Base-by-base conservation (phyloP, 2,329 filamentous ascomycete genomes). In the Cytospora mali region DNA sequence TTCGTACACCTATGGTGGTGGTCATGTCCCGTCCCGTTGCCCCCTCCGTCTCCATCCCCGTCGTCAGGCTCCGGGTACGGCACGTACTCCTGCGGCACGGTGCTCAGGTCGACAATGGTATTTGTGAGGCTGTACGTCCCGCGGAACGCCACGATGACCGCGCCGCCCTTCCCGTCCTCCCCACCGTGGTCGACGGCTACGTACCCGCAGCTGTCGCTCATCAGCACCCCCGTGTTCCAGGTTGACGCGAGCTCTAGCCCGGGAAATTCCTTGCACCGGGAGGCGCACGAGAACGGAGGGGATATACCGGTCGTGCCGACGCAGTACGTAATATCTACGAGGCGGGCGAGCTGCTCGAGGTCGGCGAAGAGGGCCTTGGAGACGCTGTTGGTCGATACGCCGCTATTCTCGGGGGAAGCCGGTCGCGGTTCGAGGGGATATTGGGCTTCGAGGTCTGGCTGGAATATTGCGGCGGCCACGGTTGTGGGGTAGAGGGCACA, bases 301-400 rank as follows among this genome's bases (percentile, higher is more conserved):
- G 83, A 81, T 65, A 99, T 88, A 46, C 94, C 95, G 0, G 90
- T 89, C 6, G 84, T 88, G 66, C 93, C 93, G 63, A 98, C 91
- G 75, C 95, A 99, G 77, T 98, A 98, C 54, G 92, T 82, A 64
- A 98, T 95, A 74, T 99, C 95, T 66, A 97, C 94, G 28, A 98
- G 84, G 59, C 93, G 88, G n/a, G 94, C 87, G 61, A 94, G 81
- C 71, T 96, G 91, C 75, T 97, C 93, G 16, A 99, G 86, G 21
- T 91, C 88, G 63, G 84, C 79, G 76, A 96, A 98, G 65, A 97
- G 82, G 27, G 80, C 71, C 29, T 76, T 71, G 5, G 90, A 88
- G 61, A 95, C 62, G 23, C 67, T 61, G 27, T 33, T 25, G 48
- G 51, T 33, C 51, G 63, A 31, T 28, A 25, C 23, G 52, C 33